Evolutionary conservation across 371 early-diverging fungal genomes (phyloP).

Genomic region (Paraphysoderma sedebokerense): DNA sequence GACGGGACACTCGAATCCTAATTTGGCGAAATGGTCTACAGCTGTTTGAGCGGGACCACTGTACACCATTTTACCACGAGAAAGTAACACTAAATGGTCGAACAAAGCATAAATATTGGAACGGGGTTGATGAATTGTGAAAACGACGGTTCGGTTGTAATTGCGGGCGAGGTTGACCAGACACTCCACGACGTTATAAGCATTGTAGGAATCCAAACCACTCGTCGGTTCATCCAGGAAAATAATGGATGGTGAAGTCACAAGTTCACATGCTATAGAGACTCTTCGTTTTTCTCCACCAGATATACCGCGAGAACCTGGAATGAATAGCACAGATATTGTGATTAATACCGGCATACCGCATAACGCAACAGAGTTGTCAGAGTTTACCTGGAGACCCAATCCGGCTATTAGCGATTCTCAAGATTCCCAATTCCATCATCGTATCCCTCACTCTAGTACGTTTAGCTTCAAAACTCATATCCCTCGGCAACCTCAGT

Average conservation of each 20-base stretch:
- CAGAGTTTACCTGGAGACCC: conserved; percentile 44
- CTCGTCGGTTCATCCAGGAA: conserved; percentile 83
- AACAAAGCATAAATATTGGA: conserved; percentile 78
- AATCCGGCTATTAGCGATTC: conserved; percentile 41
- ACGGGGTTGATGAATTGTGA: conserved; percentile 92
- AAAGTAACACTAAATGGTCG: conserved; percentile 69
- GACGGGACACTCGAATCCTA: conserved; percentile 66
- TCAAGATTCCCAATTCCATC: conserved; percentile 40
- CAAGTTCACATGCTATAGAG: conserved; percentile 76
- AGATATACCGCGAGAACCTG: conserved; percentile 66
- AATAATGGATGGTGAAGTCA: conserved; percentile 61
- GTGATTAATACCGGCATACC: no score
- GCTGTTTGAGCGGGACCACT: conserved; percentile 35
- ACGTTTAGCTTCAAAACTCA: conserved; percentile 27
- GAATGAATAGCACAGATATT: no score
- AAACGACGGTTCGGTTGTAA: conserved; percentile 72
- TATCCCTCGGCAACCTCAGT: conserved; percentile 49
- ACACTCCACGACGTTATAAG: conserved; percentile 72
- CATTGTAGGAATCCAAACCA: conserved; percentile 85
- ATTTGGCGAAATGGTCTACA: conserved; percentile 33
- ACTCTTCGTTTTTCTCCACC: conserved; percentile 91
- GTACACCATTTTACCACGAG: conserved; percentile 64
- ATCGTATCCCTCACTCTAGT: conserved; percentile 47
- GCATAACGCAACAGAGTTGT: no score
- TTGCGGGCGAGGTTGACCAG: conserved; percentile 61